A percentile compares a stretch with the other conserved stretches of the same genome.
Conservation (phyloP, 2,329 filamentous ascomycete genomes). For the Tolypocladium ovalisporum region DNA sequence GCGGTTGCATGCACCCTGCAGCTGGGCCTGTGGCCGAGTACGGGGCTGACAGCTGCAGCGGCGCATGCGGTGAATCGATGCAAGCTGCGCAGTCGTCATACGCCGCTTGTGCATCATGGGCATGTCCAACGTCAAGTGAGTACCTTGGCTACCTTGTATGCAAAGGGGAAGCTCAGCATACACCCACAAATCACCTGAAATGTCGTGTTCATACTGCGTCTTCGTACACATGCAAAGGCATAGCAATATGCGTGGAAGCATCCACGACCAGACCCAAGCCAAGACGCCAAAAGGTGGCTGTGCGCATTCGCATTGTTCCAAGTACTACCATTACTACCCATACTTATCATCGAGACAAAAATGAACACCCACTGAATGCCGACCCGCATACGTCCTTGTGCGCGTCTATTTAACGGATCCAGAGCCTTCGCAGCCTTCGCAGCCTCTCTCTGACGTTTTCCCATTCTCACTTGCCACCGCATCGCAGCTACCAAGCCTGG, state of each 20-base stretch:
- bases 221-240: not conserved
- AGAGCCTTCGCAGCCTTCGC: constrained; percentile 1
- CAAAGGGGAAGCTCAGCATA: too few relatives aligned
- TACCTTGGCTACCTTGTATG: too few relatives aligned
- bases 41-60: not conserved
- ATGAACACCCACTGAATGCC: not conserved
- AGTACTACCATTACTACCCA: not conserved
- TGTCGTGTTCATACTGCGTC: too few relatives aligned
- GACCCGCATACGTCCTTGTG: constrained; percentile 4
- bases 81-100: too few relatives aligned
- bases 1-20: not conserved
- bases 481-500: not conserved
- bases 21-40: not conserved
- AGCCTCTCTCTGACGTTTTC: not conserved
- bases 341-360: not conserved
- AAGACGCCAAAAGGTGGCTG: not conserved
- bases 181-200: too few relatives aligned
- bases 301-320: not conserved
- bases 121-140: too few relatives aligned
- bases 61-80: too few relatives aligned
- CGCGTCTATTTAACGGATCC: constrained; percentile 7
- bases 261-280: too few relatives aligned
- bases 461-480: not conserved
- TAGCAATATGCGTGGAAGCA: not conserved
- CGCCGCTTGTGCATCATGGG: too few relatives aligned